Base-by-base conservation (phyloP, 2,329 filamentous ascomycete species). In the Colletotrichum viniferum region DNA sequence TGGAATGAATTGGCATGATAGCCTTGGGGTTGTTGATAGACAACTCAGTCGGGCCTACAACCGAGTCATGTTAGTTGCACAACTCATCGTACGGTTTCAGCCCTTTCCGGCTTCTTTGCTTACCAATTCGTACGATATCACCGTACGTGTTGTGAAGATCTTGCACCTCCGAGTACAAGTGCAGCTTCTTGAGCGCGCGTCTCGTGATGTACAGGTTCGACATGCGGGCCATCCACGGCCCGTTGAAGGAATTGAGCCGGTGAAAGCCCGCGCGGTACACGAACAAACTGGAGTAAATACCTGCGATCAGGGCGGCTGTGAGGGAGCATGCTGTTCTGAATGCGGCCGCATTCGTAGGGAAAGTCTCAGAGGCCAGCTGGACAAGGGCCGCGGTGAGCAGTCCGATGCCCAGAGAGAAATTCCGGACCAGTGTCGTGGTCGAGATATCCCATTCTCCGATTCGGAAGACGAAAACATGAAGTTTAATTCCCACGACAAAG, bases 1-100 rank as follows among this genome's bases (percentile, higher is more conserved):
- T 79, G 9, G 79, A 78, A 69, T 84, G 80, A 21, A 84, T 79
- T 10, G 76, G 76, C 21, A 78, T 71, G 18, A 84, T 78, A 2
- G 82, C 79, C 4, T 79, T 77, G 2, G 80, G 80, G 28, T 81
- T 77, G 55, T 78, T 78, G 28, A 85, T 80, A 16, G 82, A 84
- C 4, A 85, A 43, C 52, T 84, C 83, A 2, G 78, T 80, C 3
- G 82, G 82, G 4, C 81, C 81, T 77, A 72, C 63, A n/a, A 74
- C 30, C 62, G 13, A 78, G 58, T 58, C 67, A 62, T 63, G 26
- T 30, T 38, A 32, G 28, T 72, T 52, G 43, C 28, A 14, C 24
- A n/a, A 12, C 61, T 43, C 4, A 21, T 36, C 61, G n/a, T 26
- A 16, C 14, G 61, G 8, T 34, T 63, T 38, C 61, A 63, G 24